These are phyloP conservation scores for Cryphonectria nitschkei DNA, from an alignment of 2,329 filamentous ascomycete species.

Conservation along the genomic window DNA sequence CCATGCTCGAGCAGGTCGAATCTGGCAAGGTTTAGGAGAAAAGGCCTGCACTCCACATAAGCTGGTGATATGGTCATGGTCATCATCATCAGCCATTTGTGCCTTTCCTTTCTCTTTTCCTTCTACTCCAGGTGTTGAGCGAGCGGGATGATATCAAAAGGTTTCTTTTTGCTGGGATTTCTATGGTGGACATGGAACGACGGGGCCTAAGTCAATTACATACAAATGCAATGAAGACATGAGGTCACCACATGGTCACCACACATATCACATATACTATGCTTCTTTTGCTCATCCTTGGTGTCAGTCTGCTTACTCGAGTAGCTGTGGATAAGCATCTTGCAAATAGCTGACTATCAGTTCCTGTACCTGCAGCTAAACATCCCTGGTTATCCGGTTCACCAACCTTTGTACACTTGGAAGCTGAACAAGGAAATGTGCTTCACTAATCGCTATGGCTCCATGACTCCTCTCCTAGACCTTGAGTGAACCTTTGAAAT, in stretches of 20 bases:
- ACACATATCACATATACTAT: background rate
- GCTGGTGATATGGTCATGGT: background rate
- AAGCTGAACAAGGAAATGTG: background rate
- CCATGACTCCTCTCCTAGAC: background rate
- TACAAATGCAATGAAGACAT: background rate
- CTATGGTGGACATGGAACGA: background rate
- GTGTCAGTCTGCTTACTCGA: background rate
- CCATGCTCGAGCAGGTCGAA: slow-evolving; percentile 50
- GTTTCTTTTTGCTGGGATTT: background rate
- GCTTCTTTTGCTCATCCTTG: background rate
- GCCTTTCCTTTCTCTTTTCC: background rate
- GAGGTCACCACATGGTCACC: background rate
- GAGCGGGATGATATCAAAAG: slow-evolving; percentile 23
- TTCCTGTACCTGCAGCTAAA: background rate
- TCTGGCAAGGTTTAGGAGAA: slow-evolving; percentile 31
- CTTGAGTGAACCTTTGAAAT: background rate
- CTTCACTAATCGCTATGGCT: too few species aligned
- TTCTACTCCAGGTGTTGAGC: slow-evolving; percentile 14
- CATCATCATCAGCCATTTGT: background rate
- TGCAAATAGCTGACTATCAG: background rate
- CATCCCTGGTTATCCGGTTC: too few species aligned
- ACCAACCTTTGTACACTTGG: background rate
- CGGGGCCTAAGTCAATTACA: slow-evolving; percentile 11
- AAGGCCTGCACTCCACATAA: background rate
- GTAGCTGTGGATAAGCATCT: background rate